Evolutionary conservation across 2,329 filamentous ascomycete genomes (phyloP).

Genomic region (Chaetoscypha palmicola): DNA sequence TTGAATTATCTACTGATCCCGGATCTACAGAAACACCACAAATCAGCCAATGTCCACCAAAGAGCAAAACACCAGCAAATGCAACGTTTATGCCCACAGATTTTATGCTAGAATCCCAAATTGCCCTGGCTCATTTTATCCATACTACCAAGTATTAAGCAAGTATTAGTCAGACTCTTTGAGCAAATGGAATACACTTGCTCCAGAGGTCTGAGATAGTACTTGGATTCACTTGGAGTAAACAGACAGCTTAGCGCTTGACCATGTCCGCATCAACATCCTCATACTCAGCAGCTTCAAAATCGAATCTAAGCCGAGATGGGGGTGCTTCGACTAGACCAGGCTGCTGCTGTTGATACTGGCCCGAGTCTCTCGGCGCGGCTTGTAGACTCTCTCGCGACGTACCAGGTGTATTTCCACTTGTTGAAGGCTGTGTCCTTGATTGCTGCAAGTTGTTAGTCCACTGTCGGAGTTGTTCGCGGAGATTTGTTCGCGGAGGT

Average conservation of each 20-base stretch:
- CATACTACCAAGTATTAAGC: no score
- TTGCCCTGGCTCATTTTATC: not conserved
- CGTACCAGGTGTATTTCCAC: slow-evolving; percentile 20
- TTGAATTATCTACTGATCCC: slow-evolving; percentile 24
- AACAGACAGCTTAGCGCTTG: no score
- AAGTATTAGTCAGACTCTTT: no score
- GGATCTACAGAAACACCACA: slow-evolving; percentile 27
- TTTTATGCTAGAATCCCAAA: not conserved
- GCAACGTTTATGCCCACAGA: not conserved
- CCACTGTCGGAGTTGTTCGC: not conserved
- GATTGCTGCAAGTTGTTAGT: slow-evolving; percentile 6
- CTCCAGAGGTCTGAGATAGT: no score
- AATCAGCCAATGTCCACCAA: slow-evolving; percentile 27
- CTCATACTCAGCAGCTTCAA: slow-evolving; percentile 23
- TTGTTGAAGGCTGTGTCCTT: slow-evolving; percentile 6
- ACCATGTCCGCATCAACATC: slow-evolving; percentile 25
- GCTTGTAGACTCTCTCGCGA: slow-evolving; percentile 6
- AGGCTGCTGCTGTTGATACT: no score
- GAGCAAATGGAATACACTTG: no score
- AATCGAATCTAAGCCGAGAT: slow-evolving; percentile 16
- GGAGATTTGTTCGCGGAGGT: not conserved
- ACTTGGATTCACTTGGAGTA: no score
- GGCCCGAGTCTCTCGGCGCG: not conserved
- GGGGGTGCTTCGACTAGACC: slow-evolving; percentile 14
- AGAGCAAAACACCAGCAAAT: not conserved